phyloP scores from a whole-genome alignment of 1,284 basidiomycete genomes.

The Dichomitus squalens region DNA sequence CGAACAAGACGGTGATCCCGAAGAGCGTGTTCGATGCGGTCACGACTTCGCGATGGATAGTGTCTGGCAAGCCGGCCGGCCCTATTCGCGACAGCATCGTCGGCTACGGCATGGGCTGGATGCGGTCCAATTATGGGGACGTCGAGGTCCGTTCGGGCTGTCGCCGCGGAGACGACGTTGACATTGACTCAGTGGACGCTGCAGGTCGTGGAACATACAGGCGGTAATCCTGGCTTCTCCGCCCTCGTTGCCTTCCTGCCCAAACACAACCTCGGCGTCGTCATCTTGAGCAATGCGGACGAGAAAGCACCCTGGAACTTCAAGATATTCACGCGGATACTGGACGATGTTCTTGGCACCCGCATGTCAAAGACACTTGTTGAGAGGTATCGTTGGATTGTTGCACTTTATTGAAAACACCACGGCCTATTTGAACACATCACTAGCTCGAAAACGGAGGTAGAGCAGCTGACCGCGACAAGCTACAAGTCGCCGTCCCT shows the following conservation, averaged over 20 bases:
- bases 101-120: conserved; percentile 48
- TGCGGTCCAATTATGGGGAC: conserved; percentile 28
- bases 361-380: not conserved
- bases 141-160: not conserved
- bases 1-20: conserved; percentile 44
- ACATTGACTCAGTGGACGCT: not conserved
- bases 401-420: too few relatives aligned
- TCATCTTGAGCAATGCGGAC: conserved; percentile 44
- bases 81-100: conserved; percentile 20
- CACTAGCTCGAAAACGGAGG: not conserved
- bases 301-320: conserved; percentile 34
- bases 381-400: not conserved
- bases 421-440: too few relatives aligned
- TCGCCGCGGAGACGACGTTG: not conserved
- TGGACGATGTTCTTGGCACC: conserved; percentile 18
- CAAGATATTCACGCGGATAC: conserved; percentile 25
- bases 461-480: not conserved
- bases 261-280: conserved; percentile 40
- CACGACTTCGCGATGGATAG: conserved; percentile 36
- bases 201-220: conserved; percentile 27
- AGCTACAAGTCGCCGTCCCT: not conserved
- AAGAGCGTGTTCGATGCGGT: conserved; percentile 38
- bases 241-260: conserved; percentile 35
- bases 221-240: conserved; percentile 38
- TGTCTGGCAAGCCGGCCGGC: not conserved